phyloP scores from a whole-genome alignment of 306 rosid species.

The Quercus robur region DNA sequence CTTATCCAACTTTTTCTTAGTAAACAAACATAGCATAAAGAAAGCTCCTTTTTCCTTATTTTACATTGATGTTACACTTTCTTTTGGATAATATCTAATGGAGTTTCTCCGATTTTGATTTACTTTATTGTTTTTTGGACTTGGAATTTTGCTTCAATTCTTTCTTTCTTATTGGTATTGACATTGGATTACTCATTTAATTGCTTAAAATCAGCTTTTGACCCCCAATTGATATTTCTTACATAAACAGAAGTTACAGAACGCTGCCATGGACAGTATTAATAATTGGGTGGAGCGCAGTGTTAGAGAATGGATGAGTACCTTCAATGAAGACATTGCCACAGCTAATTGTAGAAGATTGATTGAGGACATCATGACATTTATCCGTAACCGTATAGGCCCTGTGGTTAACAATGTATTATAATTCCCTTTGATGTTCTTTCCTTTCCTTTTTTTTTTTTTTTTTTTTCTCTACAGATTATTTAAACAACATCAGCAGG shows the following conservation, averaged over 20 bases:
- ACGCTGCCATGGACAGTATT: conserved; percentile 45
- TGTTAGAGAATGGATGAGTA: conserved; percentile 73
- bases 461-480: no score
- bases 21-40: no score
- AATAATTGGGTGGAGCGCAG: conserved; percentile 79
- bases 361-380: conserved; percentile 69
- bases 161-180: no score
- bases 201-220: neutral
- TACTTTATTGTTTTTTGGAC: no score
- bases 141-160: no score
- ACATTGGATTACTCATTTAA: neutral
- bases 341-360: conserved; percentile 66
- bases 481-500: no score
- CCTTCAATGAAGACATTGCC: conserved; percentile 74
- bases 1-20: no score
- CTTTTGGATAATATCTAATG: no score
- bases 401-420: conserved; percentile 55
- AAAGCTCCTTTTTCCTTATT: no score
- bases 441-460: no score
- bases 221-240: neutral
- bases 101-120: no score
- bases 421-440: neutral
- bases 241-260: neutral
- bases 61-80: no score
- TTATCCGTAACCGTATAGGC: conserved; percentile 51